A percentile compares a stretch with the other conserved stretches of the same genome.
These are phyloP conservation scores for Fremontodendron californicum DNA, from an alignment of 345 rosid species.

Conservation along the genomic window DNA sequence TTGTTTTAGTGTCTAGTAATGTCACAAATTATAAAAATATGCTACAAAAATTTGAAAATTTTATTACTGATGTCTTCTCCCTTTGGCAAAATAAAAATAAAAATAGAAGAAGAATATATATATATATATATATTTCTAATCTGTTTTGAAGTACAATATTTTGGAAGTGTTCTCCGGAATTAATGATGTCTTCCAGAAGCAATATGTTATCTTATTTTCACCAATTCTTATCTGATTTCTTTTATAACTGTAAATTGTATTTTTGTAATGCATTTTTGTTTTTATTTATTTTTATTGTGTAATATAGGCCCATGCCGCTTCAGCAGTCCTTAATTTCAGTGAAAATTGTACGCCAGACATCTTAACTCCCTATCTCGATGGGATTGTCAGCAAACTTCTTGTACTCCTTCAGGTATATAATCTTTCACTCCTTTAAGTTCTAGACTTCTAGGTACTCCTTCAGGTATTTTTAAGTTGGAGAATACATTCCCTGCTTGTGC, in stretches of 20 bases:
- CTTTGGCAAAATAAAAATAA: not conserved
- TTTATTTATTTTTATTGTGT: not conserved
- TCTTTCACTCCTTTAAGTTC: not conserved
- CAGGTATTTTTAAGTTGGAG: not conserved
- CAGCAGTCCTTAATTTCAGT: slow-evolving; percentile 75
- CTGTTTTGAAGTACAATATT: not conserved
- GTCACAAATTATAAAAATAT: not conserved
- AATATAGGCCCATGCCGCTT: slow-evolving; percentile 68
- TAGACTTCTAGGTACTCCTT: not conserved
- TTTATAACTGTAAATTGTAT: not conserved
- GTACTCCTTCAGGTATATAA: slow-evolving; percentile 57
- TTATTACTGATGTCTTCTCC: not conserved
- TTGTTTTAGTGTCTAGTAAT: not conserved
- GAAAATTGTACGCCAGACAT: slow-evolving; percentile 69
- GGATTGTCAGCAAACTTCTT: slow-evolving; percentile 72
- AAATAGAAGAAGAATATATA: too few relatives aligned
- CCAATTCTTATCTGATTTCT: not conserved
- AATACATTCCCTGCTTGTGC: not conserved
- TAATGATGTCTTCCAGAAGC: not conserved
- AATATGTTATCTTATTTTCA: slow-evolving; percentile 6
- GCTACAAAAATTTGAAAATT: not conserved
- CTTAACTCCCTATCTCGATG: slow-evolving; percentile 60
- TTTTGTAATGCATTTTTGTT: not conserved
- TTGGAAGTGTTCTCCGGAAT: not conserved
- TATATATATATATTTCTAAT: not conserved